Evolutionary conservation across 2,329 filamentous ascomycete species (phyloP).

Genomic region (Ophiocordyceps sinensis): DNA sequence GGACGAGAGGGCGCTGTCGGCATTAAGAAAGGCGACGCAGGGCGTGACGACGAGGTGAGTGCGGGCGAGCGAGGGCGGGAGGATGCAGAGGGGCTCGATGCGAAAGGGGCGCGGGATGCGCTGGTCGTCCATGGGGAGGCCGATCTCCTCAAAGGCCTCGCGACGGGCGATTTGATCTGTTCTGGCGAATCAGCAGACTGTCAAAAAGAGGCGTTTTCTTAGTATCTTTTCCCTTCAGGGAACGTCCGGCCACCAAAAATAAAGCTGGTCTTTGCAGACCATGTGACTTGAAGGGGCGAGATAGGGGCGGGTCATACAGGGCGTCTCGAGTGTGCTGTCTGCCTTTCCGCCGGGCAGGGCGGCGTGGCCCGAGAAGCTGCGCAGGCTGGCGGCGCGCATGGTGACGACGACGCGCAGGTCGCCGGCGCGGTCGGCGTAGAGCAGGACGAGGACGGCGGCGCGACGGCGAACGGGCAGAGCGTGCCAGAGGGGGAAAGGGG

Average conservation of each 20-base stretch:
- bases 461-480: slow-evolving; percentile 48
- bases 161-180: slow-evolving; percentile 69
- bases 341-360: slow-evolving; percentile 73
- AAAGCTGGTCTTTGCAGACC: too few relatives aligned
- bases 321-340: slow-evolving; percentile 41
- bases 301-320: slow-evolving; percentile 30
- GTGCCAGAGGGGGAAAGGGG: slow-evolving; percentile 48
- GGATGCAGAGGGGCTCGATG: slow-evolving; percentile 75
- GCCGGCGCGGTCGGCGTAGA: slow-evolving; percentile 73
- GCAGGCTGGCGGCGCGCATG: slow-evolving; percentile 48
- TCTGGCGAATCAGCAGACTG: background rate
- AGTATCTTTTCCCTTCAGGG: too few relatives aligned
- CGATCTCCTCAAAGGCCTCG: slow-evolving; percentile 89
- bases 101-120: slow-evolving; percentile 63
- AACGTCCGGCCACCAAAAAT: too few relatives aligned
- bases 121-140: slow-evolving; percentile 57
- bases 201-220: too few relatives aligned
- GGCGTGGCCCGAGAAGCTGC: slow-evolving; percentile 69
- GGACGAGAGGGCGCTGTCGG: slow-evolving; percentile 25
- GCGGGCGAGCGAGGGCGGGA: slow-evolving; percentile 62
- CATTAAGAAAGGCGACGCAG: slow-evolving; percentile 64
- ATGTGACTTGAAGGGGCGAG: background rate
- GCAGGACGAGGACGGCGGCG: slow-evolving; percentile 74
- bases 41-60: slow-evolving; percentile 63
- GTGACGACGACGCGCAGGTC: slow-evolving; percentile 61